These are phyloP conservation scores for Alternaria gansuensis DNA, from an alignment of 2,329 filamentous ascomycete species.

Conservation along the genomic window DNA sequence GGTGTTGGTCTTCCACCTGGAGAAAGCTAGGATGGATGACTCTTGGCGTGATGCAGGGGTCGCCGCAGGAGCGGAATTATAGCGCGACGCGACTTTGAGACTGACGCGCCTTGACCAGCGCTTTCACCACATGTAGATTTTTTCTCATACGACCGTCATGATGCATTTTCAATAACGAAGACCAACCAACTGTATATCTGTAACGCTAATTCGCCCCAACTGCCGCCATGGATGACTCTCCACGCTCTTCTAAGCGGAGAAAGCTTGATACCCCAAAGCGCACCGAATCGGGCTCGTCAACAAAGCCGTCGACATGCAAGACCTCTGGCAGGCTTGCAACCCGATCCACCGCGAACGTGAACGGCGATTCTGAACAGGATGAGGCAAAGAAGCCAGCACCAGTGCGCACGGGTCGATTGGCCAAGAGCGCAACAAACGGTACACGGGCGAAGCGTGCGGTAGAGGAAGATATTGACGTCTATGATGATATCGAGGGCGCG, in stretches of 20 bases:
- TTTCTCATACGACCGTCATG: slow-evolving; percentile 18
- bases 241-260: slow-evolving; percentile 50
- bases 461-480: slow-evolving; percentile 47
- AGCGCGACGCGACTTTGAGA: slow-evolving; percentile 32
- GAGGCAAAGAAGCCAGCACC: slow-evolving; percentile 22
- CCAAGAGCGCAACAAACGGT: slow-evolving; percentile 25
- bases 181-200: neutral
- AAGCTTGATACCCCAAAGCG: slow-evolving; percentile 45
- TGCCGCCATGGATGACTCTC: slow-evolving; percentile 45
- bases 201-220: neutral
- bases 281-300: slow-evolving; percentile 34
- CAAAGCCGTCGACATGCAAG: slow-evolving; percentile 32
- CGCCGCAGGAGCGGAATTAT: slow-evolving; percentile 20
- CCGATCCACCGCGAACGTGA: slow-evolving; percentile 26
- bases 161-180: slow-evolving; percentile 9
- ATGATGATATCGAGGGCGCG: slow-evolving; percentile 57
- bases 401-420: slow-evolving; percentile 16
- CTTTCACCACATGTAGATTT: slow-evolving; percentile 12
- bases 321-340: slow-evolving; percentile 35
- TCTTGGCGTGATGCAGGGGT: slow-evolving; percentile 26
- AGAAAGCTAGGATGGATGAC: slow-evolving; percentile 14
- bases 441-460: slow-evolving; percentile 17
- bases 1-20: neutral
- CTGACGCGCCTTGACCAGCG: slow-evolving; percentile 24
- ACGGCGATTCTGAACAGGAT: slow-evolving; percentile 19